Evolutionary conservation across 176 grass and related monocot species (phyloP).

Genomic region (Musa beccarii): DNA sequence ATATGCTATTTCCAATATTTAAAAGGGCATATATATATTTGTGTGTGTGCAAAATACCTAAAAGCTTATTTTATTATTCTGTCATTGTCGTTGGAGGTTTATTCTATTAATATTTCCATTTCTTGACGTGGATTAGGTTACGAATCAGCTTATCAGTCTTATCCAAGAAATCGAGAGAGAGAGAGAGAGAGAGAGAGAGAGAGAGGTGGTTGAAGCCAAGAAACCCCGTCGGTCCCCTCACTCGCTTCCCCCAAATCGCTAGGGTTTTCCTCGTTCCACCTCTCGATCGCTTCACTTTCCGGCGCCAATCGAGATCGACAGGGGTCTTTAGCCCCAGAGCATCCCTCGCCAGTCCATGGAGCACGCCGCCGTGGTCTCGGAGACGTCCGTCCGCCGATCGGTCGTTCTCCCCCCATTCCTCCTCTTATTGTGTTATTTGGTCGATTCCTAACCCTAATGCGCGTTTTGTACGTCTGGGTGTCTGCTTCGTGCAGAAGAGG

Average conservation of each 20-base stretch:
- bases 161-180: too few species aligned
- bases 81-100: too few species aligned
- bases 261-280: conserved; percentile 11
- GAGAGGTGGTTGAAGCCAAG: neutral
- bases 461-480: conserved; percentile 1
- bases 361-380: conserved; percentile 29
- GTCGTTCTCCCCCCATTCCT: neutral
- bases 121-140: too few species aligned
- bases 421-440: neutral
- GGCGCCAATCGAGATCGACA: neutral
- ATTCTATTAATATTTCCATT: too few species aligned
- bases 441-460: neutral
- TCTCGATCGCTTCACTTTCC: neutral
- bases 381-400: conserved; percentile 33
- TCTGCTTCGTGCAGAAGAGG: conserved; percentile 30
- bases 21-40: too few species aligned
- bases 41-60: too few species aligned
- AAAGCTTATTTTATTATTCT: too few species aligned
- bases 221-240: neutral
- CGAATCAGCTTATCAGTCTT: too few species aligned
- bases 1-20: too few species aligned
- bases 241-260: conserved; percentile 9
- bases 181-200: too few species aligned
- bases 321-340: neutral
- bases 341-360: conserved; percentile 23